Base-by-base conservation (phyloP, 2,329 filamentous ascomycete genomes). In the Macrophomina tecta region DNA sequence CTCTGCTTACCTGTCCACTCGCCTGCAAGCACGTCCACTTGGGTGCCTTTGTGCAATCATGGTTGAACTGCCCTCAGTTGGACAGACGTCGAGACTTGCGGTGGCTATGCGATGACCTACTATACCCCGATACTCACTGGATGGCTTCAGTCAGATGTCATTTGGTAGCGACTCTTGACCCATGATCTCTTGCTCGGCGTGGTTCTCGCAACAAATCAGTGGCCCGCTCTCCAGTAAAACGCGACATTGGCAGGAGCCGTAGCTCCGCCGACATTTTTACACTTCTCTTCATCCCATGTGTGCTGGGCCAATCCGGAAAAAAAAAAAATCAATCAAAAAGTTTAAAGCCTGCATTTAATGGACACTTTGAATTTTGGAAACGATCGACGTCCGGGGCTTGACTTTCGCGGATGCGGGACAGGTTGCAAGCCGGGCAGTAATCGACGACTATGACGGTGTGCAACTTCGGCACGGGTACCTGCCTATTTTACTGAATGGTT, bases 31-130 rank as follows among this genome's bases (percentile, higher is more conserved):
- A 49, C 46, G n/a, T 61, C 64, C 56, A 45, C 55, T 58, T 51
- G 46, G 40, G 48, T 55, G 56, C 51, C 58, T 55, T 28, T 38
- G 58, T 67, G 40, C 58, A 58, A 55, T 56, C 65, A 62, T 67
- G 65, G 48, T 67, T 67, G 65, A 67, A 30, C 65, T 63, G 65
- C 56, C 51, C 40, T 38, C n/a, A 30, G n/a, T 45, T 63, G 65
- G 56, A 67, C 49, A 46, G 56, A 63, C 56, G 36, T 53, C 56
- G 53, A 53, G 52, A 56, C 56, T 45, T 67, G 65, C 65, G 45
- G 42, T 67, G 65, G 65, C 65, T 63, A 67, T 67, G 65, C 65
- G 58, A 67, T 67, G 65, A 67, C 56, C 53, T 30, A 49, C 42
- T 62, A 62, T 62, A 62, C 58, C 58, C 58, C 58, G 58, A 62